Evolutionary conservation across 2,329 filamentous ascomycete species (phyloP).

Genomic region (Clarireedia sp.): DNA sequence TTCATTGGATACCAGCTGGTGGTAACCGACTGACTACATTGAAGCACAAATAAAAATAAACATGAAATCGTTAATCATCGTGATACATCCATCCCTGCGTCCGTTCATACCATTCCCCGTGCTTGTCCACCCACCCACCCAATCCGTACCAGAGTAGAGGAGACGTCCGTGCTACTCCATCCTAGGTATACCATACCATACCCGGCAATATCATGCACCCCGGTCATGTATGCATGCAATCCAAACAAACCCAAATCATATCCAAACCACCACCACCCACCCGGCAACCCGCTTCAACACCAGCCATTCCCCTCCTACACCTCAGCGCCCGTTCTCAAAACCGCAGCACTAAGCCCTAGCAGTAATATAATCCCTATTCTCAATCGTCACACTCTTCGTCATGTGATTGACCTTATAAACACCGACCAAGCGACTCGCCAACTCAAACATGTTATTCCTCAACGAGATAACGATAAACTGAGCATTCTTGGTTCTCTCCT

Average conservation of each 20-base stretch:
- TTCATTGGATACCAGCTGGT: too few species aligned
- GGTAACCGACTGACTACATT: too few species aligned
- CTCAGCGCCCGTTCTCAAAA: too few species aligned
- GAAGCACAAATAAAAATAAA: not conserved
- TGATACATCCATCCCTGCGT: conserved; percentile 4
- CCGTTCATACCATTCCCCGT: too few species aligned
- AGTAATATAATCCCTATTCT: conserved; percentile 67
- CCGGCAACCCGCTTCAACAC: too few species aligned
- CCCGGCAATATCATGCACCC: not conserved
- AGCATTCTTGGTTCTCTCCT: conserved; percentile 97
- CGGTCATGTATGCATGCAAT: not conserved
- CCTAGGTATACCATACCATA: not conserved
- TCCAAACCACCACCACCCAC: too few species aligned
- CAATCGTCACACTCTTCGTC: conserved; percentile 86
- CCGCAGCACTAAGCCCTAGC: conserved; percentile 7
- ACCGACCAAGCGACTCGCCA: conserved; percentile 87
- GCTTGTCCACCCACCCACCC: not conserved
- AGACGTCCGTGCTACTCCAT: too few species aligned
- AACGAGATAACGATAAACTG: conserved; percentile 98
- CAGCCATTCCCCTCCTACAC: too few species aligned
- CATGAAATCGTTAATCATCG: conserved; percentile 16
- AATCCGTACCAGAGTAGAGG: not conserved
- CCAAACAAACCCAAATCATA: not conserved
- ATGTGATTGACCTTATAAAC: conserved; percentile 99
- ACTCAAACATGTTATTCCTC: conserved; percentile 99